A percentile compares a stretch with the other conserved stretches of the same genome.
These are phyloP conservation scores for Dinochytrium kinnereticum DNA, from an alignment of 371 early-diverging fungal genomes.

Conservation along the genomic window DNA sequence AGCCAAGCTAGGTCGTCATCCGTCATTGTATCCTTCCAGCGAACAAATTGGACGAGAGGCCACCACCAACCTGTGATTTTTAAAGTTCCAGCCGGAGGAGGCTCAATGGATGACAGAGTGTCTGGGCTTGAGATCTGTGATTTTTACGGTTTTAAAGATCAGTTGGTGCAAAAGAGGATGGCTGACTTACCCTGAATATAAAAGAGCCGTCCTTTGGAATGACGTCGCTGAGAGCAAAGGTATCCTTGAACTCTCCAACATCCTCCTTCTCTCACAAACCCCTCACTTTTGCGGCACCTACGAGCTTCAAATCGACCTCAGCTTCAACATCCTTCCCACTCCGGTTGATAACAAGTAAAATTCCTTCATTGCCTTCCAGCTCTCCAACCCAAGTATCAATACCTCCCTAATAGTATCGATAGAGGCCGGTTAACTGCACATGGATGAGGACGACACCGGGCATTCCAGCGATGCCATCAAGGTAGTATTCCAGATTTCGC, in stretches of 20 bases:
- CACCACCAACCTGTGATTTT: conserved; percentile 10
- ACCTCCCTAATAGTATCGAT: background rate
- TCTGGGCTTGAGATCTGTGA: background rate
- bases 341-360: conserved; percentile 34
- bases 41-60: conserved; percentile 9
- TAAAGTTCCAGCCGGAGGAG: background rate
- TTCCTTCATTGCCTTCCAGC: conserved; percentile 21
- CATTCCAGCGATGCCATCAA: conserved; percentile 49
- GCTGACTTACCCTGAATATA: conserved; percentile 4
- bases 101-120: background rate
- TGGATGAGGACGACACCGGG: conserved; percentile 54
- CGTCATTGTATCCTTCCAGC: conserved; percentile 2
- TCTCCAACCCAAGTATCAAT: conserved; percentile 43
- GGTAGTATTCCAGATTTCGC: no score
- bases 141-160: background rate
- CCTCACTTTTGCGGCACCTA: conserved; percentile 6
- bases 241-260: conserved; percentile 10
- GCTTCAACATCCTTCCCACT: background rate
- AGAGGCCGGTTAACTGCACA: conserved; percentile 34
- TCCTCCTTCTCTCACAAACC: conserved; percentile 20
- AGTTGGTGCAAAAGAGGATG: background rate
- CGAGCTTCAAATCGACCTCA: conserved; percentile 4
- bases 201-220: background rate
- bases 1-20: background rate
- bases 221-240: background rate